Evolutionary conservation across 2,329 filamentous ascomycete genomes (phyloP), one percentile per base, ranked within the genome.

Genomic region (Phialophora chinensis): DNA sequence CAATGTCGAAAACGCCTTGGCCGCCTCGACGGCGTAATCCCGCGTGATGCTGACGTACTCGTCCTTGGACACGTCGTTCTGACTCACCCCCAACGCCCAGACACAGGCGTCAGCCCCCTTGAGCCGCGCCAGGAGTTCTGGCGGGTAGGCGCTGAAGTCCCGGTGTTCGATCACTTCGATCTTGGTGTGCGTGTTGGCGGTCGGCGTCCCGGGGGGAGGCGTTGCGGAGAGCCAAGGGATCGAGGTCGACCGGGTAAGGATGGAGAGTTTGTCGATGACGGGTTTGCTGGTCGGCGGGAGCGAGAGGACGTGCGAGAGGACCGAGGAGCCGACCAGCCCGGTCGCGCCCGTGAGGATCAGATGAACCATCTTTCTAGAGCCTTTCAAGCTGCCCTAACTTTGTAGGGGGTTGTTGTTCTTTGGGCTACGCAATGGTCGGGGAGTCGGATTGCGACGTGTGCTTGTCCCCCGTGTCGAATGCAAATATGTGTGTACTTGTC

Each of bases 81-180:
- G 85, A 67, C 85, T 87, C 56, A 88, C 87, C 0, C 91, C 90
- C 74, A 90, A 81, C 0, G 91, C 90, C 91, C 91, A 93, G 1
- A 93, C 88, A 66, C 87, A 90, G 1, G 88, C 90, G 7, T 84
- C 79, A 0, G 90, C 90, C 25, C 86, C 90, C 60, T 83, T 81
- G 0, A 93, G 80, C 73, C 88, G 81, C 2, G 79, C 76, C 10
- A 92, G 80, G 1, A 92, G 71, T 0, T 80, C 79, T 0, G 83
- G 72, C 42, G 85, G 83, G 74, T 91, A 93, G 0, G 75, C 79
- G 12, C 79, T 77, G 73, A 90, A 93, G 75, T 93, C 88, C 17
- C 84, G 82, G 74, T 92, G 89, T 20, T 89, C 79, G 68, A 92
- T 88, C 63, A 92, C 86, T 27, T 85, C 84, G 66, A 88, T 83